phyloP scores from a whole-genome alignment of 371 early-diverging fungal genomes.

The Lichtheimia hyalospora region DNA sequence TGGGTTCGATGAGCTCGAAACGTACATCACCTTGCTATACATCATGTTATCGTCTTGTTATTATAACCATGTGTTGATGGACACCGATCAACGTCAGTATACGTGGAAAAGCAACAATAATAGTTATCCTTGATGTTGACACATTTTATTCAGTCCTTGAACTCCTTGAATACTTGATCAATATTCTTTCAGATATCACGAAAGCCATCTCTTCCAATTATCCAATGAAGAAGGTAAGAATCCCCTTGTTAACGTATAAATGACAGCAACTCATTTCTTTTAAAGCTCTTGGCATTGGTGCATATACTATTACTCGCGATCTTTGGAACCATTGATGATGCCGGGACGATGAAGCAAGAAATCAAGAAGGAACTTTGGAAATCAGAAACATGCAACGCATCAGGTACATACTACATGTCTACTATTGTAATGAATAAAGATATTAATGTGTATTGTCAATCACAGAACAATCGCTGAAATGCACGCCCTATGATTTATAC shows the following conservation, averaged over 20 bases:
- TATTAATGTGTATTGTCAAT: background rate
- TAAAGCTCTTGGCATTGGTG: background rate
- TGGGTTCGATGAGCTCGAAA: background rate
- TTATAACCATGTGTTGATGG: background rate
- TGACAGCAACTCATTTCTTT: background rate
- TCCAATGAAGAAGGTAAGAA: background rate
- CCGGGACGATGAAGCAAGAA: background rate
- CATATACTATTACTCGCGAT: background rate
- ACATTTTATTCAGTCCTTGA: background rate
- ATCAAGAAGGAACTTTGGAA: background rate
- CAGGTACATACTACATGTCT: background rate
- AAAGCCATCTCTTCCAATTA: background rate
- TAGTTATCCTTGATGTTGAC: background rate
- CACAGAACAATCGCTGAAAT: background rate
- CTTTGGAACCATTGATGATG: conserved; percentile 1
- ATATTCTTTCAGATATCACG: background rate
- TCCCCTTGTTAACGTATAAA: background rate
- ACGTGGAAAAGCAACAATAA: background rate
- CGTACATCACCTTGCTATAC: background rate
- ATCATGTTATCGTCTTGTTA: background rate
- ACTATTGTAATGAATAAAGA: background rate
- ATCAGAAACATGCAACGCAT: background rate
- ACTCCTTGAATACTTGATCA: background rate
- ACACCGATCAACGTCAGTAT: background rate
- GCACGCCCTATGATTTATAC: conserved; percentile 10